Evolutionary conservation across 345 rosid genomes (phyloP).

Genomic region (Boechera divaricarpa): DNA sequence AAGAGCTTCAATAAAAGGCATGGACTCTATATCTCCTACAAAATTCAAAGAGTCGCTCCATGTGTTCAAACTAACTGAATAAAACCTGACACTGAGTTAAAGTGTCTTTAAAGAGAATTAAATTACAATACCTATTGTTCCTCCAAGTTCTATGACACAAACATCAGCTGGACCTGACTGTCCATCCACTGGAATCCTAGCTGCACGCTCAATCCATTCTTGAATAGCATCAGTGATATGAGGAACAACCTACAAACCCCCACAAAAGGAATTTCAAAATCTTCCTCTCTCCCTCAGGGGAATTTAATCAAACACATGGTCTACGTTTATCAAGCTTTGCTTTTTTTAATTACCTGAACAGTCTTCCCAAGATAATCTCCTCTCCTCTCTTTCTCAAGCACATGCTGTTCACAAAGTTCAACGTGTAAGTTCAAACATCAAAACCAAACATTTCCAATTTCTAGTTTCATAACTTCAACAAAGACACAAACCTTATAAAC

Average conservation of each 20-base stretch:
- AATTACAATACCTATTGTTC: constrained; percentile 73
- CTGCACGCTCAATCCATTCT: constrained; percentile 95
- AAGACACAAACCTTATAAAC: constrained; percentile 74
- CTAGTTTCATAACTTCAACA: neutral
- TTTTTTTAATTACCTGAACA: constrained; percentile 67
- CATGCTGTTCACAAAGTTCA: constrained; percentile 56
- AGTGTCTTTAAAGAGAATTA: neutral
- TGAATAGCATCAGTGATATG: constrained; percentile 97
- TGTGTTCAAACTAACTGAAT: neutral
- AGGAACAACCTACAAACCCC: constrained; percentile 78
- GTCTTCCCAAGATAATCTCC: constrained; percentile 98
- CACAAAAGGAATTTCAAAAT: neutral
- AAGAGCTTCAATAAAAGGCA: constrained; percentile 97
- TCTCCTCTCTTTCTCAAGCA: constrained; percentile 87
- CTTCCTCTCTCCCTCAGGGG: neutral
- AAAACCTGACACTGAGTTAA: constrained; percentile 13
- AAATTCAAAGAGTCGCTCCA: constrained; percentile 22
- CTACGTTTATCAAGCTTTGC: neutral
- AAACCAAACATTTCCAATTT: neutral
- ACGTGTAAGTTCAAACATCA: constrained; percentile 1
- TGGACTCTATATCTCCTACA: constrained; percentile 97
- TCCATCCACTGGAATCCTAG: constrained; percentile 85
- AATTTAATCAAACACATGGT: constrained; percentile 21
- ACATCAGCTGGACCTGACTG: constrained; percentile 88
- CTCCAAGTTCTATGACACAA: constrained; percentile 98